Base-by-base conservation (phyloP, 2,329 filamentous ascomycete species). In the Gnomoniopsis smithogilvyi region DNA sequence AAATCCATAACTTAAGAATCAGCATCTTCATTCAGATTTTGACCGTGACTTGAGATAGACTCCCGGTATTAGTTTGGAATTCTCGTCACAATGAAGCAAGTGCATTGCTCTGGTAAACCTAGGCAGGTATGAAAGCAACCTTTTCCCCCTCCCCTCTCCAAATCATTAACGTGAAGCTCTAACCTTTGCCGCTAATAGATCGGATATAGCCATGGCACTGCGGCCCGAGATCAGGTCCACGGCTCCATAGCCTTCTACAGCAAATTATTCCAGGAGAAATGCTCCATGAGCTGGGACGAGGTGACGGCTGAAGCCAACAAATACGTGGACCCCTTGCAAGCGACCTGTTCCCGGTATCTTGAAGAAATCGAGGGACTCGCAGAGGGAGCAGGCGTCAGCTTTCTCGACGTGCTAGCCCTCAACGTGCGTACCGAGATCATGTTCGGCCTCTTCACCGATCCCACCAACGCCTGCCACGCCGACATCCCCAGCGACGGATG, bases 361-460 rank as follows among this genome's bases (percentile, higher is more conserved):
- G 62, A 63, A 22, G 62, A 63, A 45, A 55, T 62, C 1, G 34
- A 51, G 7, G 62, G 62, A 1, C 47, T 63, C 34, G 59, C 59
- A 14, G 47, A 54, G n/a, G 62, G 62, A 1, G 50, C 59, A 2
- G 38, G 50, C n/a, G 56, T 60, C 3, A 22, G 11, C 7, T 63
- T 62, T 30, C 48, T 57, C 7, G 62, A 63, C 36, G 34, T 63
- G 3, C 47, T 63, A 6, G 62, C 62, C 22, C 33, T 63, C 3
- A 63, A 63, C 17, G 60, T 63, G 21, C 62, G 62, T 17, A 63
- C 62, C 1, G 62, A 63, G 45, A 62, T 63, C 30, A 54, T 45
- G 34, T 62, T 63, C 36, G 62, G 62, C 8, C 53, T 62, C 10
- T 62, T 59, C 14, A 51, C 56, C 15, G 56, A 55, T 17, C 48